Conservation (phyloP, 352 stramenopile species). For the Phytophthora nicotianae region DNA sequence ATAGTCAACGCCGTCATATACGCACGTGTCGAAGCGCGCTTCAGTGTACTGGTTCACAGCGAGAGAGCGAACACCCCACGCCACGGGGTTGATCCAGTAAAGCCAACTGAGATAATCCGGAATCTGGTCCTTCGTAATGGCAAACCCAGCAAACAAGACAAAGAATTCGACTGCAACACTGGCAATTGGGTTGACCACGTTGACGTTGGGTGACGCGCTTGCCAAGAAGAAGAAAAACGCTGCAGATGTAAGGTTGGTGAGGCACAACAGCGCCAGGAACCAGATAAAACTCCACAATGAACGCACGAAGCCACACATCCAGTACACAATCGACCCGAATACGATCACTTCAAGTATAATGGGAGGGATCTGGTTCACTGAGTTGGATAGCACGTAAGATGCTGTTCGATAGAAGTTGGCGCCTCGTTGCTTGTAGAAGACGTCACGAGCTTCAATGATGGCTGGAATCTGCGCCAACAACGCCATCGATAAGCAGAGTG, state of each 20-base stretch:
- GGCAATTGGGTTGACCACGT: neutral
- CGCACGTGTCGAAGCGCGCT: neutral
- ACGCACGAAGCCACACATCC: neutral
- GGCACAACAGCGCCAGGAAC: neutral
- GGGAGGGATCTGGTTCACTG: neutral
- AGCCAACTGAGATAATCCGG: neutral
- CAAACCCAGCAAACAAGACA: neutral
- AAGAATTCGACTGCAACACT: neutral
- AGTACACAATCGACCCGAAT: neutral
- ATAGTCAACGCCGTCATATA: neutral
- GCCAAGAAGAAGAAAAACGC: neutral
- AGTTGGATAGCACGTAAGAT: neutral
- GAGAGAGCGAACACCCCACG: neutral
- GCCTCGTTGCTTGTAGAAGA: neutral
- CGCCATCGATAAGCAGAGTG: neutral
- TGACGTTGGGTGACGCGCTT: neutral
- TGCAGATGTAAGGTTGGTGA: neutral
- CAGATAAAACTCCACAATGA: neutral
- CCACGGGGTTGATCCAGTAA: neutral
- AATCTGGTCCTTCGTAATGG: neutral
- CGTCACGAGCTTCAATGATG: neutral
- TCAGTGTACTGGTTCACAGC: neutral
- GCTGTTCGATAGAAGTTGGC: neutral
- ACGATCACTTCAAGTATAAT: neutral
- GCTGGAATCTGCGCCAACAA: neutral